Base-by-base conservation (phyloP, 495 filamentous ascomycete genomes). In the Talaromyces stipitatus region DNA sequence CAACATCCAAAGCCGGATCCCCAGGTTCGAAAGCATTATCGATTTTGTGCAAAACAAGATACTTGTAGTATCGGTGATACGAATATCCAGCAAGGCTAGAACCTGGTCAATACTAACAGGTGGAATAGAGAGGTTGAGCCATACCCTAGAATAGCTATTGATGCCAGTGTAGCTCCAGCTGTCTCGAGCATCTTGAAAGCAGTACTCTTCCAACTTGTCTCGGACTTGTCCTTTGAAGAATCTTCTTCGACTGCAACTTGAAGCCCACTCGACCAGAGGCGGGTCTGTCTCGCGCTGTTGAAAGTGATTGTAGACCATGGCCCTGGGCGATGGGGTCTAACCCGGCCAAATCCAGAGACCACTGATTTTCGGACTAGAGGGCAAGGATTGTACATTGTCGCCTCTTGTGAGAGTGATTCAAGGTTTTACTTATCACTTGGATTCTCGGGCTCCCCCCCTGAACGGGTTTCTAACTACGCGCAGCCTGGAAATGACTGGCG, bases 21-120 rank as follows among this genome's bases (percentile, higher is more conserved):
- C 94, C 94, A 8, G 89, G 89, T 29, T 84, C 75, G 67, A 98
- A 97, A n/a, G 94, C 94, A 64, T 91, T 86, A 60, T 91, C 84
- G 73, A 97, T 96, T 70, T 98, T 98, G 56, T 86, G 70, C 9
- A 96, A 72, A 23, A 97, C 87, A 43, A 92, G 67, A 66, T 86
- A 79, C 75, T 98, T 98, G 79, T 98, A 98, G 64, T 87, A 90
- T 56, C 64, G 64, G 46, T 95, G 91, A 69, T 96, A 96, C 51
- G 76, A 78, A 66, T 91, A 98, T 38, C 90, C 92, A 18, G 91
- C 89, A 5, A 85, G 67, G 43, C 82, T 89, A 46, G 28, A 18
- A 29, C 30, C 6, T 51, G 9, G 38, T 69, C 53, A 72, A 70
- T 54, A 36, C 55, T 26, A 11, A 23, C 23, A 36, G 11, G 0